Conservation (phyloP, 163 green algal species). For the Coccomyxa subellipsoidea region DNA sequence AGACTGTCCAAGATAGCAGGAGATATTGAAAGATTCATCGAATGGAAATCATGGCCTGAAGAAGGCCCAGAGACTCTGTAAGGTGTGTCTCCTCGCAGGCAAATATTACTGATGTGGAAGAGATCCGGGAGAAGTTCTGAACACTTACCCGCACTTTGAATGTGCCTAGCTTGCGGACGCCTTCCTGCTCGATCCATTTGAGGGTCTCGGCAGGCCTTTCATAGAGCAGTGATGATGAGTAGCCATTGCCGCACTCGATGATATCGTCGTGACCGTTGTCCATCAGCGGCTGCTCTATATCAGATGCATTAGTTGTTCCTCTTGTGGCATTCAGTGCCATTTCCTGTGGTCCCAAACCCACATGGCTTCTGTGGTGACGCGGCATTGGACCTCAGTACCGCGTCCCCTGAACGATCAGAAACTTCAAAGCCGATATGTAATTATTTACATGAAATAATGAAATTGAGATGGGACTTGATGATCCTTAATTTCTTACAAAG, state of each 20-base stretch:
- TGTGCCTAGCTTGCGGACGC: slow-evolving; percentile 32
- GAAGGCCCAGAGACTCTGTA: not conserved
- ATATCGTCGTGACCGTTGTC: not conserved
- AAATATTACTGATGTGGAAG: not conserved
- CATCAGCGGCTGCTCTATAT: slow-evolving; percentile 5
- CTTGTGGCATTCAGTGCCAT: not conserved
- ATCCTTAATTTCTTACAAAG: too few species aligned
- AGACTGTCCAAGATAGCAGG: too few species aligned
- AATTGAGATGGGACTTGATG: too few species aligned
- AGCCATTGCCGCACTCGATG: not conserved
- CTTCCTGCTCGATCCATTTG: not conserved
- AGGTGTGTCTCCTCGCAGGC: not conserved
- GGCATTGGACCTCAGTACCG: not conserved
- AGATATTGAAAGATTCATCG: too few species aligned
- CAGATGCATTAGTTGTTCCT: not conserved
- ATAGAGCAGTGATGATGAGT: not conserved
- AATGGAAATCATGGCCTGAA: too few species aligned
- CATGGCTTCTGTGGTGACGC: not conserved
- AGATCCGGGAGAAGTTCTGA: not conserved
- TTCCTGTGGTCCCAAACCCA: not conserved
- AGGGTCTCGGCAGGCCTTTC: not conserved
- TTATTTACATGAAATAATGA: too few species aligned
- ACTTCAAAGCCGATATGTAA: too few species aligned
- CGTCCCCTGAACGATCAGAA: not conserved
- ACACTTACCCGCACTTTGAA: slow-evolving; percentile 40